Percentiles rank a stretch among this genome's conserved stretches.
Evolutionary conservation across 2,329 filamentous ascomycete species (phyloP).

Genomic region (Pseudocercospora macadamiae): DNA sequence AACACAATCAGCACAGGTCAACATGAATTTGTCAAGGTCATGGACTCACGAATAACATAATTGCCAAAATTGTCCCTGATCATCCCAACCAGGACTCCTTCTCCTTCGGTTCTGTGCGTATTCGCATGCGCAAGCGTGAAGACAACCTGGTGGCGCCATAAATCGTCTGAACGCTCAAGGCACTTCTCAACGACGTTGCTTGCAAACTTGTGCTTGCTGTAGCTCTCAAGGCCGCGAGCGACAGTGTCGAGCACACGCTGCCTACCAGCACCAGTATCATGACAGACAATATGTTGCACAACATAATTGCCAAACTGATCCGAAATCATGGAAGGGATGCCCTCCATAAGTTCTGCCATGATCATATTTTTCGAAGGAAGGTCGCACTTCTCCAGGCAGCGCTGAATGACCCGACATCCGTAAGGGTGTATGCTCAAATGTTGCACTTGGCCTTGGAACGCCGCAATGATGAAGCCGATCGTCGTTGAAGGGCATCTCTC

Average conservation of each 20-base stretch:
- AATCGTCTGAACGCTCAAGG: constrained; percentile 69
- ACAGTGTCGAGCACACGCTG: constrained; percentile 74
- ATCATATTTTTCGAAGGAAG: constrained; percentile 68
- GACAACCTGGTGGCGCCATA: constrained; percentile 72
- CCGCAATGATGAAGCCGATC: constrained; percentile 82
- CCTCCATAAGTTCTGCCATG: constrained; percentile 75
- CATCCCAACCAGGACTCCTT: constrained; percentile 71
- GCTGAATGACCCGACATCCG: constrained; percentile 90
- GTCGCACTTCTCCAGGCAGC: constrained; percentile 82
- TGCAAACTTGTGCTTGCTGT: constrained; percentile 94
- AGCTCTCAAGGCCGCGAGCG: constrained; percentile 68
- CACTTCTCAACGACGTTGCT: constrained; percentile 98
- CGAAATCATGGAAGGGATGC: constrained; percentile 71
- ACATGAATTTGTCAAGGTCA: not conserved
- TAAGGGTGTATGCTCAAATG: constrained; percentile 77
- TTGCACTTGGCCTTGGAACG: constrained; percentile 75
- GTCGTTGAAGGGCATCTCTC: constrained; percentile 76
- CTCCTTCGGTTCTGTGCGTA: constrained; percentile 53
- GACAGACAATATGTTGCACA: constrained; percentile 84
- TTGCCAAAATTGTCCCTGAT: constrained; percentile 94
- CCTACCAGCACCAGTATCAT: constrained; percentile 73
- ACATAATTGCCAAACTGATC: constrained; percentile 98
- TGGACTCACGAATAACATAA: constrained; percentile 89
- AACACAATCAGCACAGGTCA: not conserved
- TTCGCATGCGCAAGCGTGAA: constrained; percentile 61